Evolutionary conservation across 23 red algal species (phyloP).

Genomic region (Rhodosorus marinus): DNA sequence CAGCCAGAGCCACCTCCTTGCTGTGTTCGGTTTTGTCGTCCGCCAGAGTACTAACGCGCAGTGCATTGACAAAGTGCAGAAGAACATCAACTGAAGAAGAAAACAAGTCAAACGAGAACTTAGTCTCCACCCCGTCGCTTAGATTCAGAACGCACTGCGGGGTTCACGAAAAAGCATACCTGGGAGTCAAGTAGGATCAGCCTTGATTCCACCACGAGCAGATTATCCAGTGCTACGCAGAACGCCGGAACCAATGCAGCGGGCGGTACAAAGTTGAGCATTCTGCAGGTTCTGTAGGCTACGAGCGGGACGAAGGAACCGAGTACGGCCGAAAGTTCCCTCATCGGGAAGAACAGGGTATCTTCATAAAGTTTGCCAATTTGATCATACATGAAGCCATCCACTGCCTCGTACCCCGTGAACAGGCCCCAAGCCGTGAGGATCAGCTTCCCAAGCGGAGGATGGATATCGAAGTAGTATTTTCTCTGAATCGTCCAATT

Average conservation of each 20-base stretch:
- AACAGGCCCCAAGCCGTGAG: slow-evolving; percentile 29
- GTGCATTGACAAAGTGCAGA: slow-evolving; percentile 31
- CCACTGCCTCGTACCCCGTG: slow-evolving; percentile 29
- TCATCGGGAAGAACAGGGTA: slow-evolving; percentile 31
- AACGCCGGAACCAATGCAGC: slow-evolving; percentile 15
- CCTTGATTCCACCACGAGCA: slow-evolving; percentile 63
- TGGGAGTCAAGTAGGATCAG: slow-evolving; percentile 89
- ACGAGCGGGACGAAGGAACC: slow-evolving; percentile 41
- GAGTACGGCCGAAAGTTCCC: slow-evolving; percentile 43
- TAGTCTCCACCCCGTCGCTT: slow-evolving; percentile 9
- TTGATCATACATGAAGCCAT: slow-evolving; percentile 27
- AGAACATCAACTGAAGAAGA: no score
- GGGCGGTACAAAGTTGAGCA: slow-evolving; percentile 15
- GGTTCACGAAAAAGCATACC: slow-evolving; percentile 61
- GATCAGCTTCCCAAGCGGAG: slow-evolving; percentile 74
- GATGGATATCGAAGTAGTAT: slow-evolving; percentile 97
- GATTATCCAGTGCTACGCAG: slow-evolving; percentile 49
- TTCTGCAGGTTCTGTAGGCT: slow-evolving; percentile 31
- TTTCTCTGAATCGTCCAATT: slow-evolving; percentile 33
- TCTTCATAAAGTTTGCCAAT: slow-evolving; percentile 57
- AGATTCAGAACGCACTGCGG: slow-evolving; percentile 28
- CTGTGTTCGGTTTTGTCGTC: slow-evolving; percentile 1
- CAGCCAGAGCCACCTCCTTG: neutral
- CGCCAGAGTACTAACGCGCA: slow-evolving; percentile 50
- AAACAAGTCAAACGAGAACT: no score